Evolutionary conservation across 2,329 filamentous ascomycete genomes (phyloP).

Genomic region (Hortaea sp.): DNA sequence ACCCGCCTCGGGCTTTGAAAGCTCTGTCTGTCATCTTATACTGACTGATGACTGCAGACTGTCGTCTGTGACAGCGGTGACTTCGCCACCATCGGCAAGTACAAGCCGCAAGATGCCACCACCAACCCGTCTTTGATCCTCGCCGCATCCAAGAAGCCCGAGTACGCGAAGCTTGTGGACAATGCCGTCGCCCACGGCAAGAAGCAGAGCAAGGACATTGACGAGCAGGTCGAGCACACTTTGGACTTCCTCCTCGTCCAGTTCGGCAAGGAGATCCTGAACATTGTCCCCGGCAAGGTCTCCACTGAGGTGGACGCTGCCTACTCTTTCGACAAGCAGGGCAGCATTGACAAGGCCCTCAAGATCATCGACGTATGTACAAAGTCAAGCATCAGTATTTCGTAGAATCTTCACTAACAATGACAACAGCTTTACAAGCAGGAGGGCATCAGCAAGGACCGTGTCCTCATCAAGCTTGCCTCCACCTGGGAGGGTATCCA

Average conservation of each 20-base stretch:
- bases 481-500: constrained; percentile 99
- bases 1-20: not conserved
- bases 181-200: constrained; percentile 78
- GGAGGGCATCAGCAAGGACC: constrained; percentile 83
- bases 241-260: constrained; percentile 92
- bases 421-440: constrained; percentile 75
- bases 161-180: constrained; percentile 90
- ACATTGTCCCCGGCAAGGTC: constrained; percentile 96
- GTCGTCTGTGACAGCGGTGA: constrained; percentile 96
- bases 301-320: constrained; percentile 96
- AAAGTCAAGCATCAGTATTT: not conserved
- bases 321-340: constrained; percentile 91
- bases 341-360: constrained; percentile 87
- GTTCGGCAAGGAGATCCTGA: constrained; percentile 95
- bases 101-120: constrained; percentile 99
- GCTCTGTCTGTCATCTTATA: not conserved
- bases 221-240: constrained; percentile 78
- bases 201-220: constrained; percentile 53
- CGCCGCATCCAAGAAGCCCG: constrained; percentile 93
- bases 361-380: constrained; percentile 84
- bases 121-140: constrained; percentile 99
- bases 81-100: constrained; percentile 84
- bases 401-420: not conserved
- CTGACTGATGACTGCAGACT: constrained; percentile 43
- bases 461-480: constrained; percentile 95